Percentiles rank a stretch among this genome's conserved stretches.
Evolutionary conservation across 768 basidiomycete genomes (phyloP).

Genomic region (Trametes gibbosa): DNA sequence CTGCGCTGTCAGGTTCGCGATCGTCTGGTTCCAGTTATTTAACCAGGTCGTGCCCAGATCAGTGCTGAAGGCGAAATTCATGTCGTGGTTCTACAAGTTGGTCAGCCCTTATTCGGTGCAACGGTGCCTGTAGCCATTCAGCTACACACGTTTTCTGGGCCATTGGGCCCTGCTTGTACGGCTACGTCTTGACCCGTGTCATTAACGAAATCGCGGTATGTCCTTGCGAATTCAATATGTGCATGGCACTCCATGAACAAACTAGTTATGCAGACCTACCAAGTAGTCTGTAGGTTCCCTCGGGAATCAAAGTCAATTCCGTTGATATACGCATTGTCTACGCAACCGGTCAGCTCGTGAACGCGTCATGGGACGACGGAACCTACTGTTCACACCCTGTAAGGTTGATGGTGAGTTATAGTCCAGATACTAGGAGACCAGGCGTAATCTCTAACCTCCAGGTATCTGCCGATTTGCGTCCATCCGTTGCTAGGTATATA

Average conservation of each 20-base stretch:
- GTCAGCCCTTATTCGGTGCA: neutral
- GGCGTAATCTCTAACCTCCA: conserved; percentile 27
- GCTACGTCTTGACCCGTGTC: conserved; percentile 38
- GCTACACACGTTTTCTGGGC: conserved; percentile 35
- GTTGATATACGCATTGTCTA: conserved; percentile 40
- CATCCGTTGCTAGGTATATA: conserved; percentile 32
- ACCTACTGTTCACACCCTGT: conserved; percentile 36
- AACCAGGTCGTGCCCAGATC: conserved; percentile 33
- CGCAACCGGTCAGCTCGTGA: neutral
- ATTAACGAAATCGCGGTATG: conserved; percentile 39
- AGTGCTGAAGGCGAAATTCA: conserved; percentile 32
- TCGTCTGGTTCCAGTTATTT: conserved; percentile 37
- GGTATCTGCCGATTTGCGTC: conserved; percentile 32
- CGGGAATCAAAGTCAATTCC: conserved; percentile 35
- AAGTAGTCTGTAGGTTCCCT: conserved; percentile 31
- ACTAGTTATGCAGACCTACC: conserved; percentile 17
- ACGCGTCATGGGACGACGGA: neutral
- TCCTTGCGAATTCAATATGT: conserved; percentile 23
- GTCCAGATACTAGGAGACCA: neutral
- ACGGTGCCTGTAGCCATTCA: too few relatives aligned
- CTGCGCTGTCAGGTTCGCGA: conserved; percentile 26
- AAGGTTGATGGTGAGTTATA: neutral
- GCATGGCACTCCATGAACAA: neutral
- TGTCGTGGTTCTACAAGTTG: conserved; percentile 34
- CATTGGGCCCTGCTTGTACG: conserved; percentile 39